These are phyloP conservation scores for Macrolepiota dolichaula DNA, from an alignment of 768 basidiomycete genomes.

Conservation along the genomic window DNA sequence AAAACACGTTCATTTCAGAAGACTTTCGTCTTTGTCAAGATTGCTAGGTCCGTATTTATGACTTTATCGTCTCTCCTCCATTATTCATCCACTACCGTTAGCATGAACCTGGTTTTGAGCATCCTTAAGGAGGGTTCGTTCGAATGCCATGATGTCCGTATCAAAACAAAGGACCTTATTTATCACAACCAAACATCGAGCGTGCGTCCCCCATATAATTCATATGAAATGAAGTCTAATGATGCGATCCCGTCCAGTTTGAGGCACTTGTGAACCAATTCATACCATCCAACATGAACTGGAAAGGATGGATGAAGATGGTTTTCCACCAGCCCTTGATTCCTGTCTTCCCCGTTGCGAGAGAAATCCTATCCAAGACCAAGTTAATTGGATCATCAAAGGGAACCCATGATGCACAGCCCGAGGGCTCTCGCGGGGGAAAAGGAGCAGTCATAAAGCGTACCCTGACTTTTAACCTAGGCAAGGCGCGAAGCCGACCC, in stretches of 20 bases:
- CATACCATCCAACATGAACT: conserved; percentile 72
- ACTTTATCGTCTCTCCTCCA: conserved; percentile 11
- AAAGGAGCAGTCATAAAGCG: background rate
- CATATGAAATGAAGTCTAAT: background rate
- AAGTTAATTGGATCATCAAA: conserved; percentile 52
- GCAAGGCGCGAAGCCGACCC: background rate
- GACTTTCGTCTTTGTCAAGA: conserved; percentile 75
- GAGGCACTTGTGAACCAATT: conserved; percentile 79
- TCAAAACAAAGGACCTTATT: conserved; percentile 76
- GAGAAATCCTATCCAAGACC: conserved; percentile 75
- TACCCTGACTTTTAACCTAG: background rate
- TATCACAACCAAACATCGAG: conserved; percentile 84
- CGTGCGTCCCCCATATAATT: conserved; percentile 39
- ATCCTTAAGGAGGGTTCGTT: conserved; percentile 84
- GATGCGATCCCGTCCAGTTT: conserved; percentile 41
- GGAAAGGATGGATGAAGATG: conserved; percentile 83
- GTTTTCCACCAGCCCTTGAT: conserved; percentile 78
- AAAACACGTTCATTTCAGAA: conserved; percentile 77
- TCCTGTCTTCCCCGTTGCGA: conserved; percentile 75
- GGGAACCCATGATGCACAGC: background rate
- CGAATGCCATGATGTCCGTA: conserved; percentile 73
- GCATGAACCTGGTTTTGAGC: conserved; percentile 70
- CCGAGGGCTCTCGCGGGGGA: background rate
- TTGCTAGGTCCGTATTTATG: conserved; percentile 53
- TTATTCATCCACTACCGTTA: conserved; percentile 22